Conservation (phyloP, 768 basidiomycete species). For the Rhizopogon vesiculosus region DNA sequence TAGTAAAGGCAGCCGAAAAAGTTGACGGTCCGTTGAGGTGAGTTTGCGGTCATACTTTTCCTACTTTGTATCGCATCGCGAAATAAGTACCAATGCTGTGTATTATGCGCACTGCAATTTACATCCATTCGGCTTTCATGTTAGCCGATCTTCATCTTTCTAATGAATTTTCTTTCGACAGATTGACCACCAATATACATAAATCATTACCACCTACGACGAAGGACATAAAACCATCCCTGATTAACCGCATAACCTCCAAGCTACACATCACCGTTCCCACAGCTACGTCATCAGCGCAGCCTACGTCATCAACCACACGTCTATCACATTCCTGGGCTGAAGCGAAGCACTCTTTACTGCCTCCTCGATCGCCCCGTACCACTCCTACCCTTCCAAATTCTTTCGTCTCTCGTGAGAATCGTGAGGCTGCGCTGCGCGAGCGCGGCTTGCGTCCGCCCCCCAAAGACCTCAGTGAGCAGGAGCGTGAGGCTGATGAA, state of each 20-base stretch:
- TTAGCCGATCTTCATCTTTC: background rate
- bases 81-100: too few species aligned
- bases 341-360: background rate
- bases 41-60: background rate
- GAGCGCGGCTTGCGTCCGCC: slow-evolving; percentile 57
- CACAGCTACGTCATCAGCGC: background rate
- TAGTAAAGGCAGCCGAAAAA: slow-evolving; percentile 4
- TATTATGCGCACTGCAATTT: too few species aligned
- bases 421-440: slow-evolving; percentile 50
- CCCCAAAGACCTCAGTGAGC: slow-evolving; percentile 27
- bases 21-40: slow-evolving; percentile 8
- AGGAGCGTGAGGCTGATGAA: slow-evolving; percentile 38
- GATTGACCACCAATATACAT: background rate
- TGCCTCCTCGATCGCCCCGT: slow-evolving; percentile 5
- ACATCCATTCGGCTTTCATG: background rate
- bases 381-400: slow-evolving; percentile 16
- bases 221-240: slow-evolving; percentile 8
- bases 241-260: slow-evolving; percentile 27
- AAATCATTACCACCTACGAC: background rate
- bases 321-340: slow-evolving; percentile 10
- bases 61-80: too few species aligned
- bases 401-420: slow-evolving; percentile 15
- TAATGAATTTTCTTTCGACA: background rate
- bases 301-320: slow-evolving; percentile 8
- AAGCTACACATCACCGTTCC: slow-evolving; percentile 21